These are phyloP conservation scores for Botrytis medusae DNA, from an alignment of 2,329 filamentous ascomycete genomes.

Conservation along the genomic window DNA sequence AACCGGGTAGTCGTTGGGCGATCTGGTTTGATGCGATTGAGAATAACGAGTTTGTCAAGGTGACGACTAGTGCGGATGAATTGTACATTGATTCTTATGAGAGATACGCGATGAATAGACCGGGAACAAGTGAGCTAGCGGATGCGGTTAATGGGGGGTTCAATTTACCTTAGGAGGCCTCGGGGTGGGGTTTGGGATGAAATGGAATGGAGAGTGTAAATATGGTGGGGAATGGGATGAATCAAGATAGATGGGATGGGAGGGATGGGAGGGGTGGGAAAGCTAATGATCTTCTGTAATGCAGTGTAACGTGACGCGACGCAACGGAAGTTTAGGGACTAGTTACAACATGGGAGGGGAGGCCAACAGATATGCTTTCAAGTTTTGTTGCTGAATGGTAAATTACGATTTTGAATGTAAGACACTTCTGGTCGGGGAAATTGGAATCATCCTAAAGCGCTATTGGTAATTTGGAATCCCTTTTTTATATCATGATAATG, in stretches of 20 bases:
- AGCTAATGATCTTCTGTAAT: not conserved
- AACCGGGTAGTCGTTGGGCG: conserved; percentile 41
- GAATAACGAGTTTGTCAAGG: conserved; percentile 41
- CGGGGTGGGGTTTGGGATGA: not conserved
- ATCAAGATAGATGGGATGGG: not conserved
- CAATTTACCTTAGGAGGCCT: conserved; percentile 27
- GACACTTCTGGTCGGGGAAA: conserved; percentile 1
- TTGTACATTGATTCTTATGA: conserved; percentile 70
- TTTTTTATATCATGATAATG: not conserved
- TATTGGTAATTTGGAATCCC: not conserved
- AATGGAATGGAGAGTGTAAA: not conserved
- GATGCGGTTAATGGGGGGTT: conserved; percentile 59
- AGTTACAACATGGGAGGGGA: not conserved
- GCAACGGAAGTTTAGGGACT: not conserved
- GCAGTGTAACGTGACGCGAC: not conserved
- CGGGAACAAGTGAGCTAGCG: conserved; percentile 57
- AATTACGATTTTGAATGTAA: not conserved
- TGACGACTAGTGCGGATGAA: conserved; percentile 45
- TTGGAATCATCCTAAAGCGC: not conserved
- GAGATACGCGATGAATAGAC: conserved; percentile 63
- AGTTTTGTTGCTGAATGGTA: not conserved
- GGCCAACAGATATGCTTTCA: not conserved
- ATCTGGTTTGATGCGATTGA: conserved; percentile 43
- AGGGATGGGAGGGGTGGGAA: too few relatives aligned
- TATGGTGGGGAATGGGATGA: not conserved